Evolutionary conservation across 1,284 basidiomycete species (phyloP).

Genomic region (Phellinidium pouzarii): DNA sequence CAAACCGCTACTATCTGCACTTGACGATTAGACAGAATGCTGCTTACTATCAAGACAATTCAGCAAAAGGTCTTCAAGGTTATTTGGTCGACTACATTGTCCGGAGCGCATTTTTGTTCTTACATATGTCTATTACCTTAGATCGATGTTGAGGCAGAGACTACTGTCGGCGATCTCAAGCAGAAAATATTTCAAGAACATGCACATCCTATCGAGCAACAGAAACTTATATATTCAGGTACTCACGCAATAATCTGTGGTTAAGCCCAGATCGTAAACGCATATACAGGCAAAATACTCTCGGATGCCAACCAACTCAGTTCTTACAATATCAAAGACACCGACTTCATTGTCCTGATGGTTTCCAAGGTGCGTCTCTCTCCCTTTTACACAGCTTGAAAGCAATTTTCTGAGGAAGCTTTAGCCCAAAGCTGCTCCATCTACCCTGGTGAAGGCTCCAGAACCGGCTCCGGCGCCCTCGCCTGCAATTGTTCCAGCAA

Average conservation of each 20-base stretch:
- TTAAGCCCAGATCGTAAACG: background rate
- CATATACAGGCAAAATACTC: slow-evolving; percentile 78
- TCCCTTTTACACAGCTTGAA: background rate
- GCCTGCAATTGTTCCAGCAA: slow-evolving; percentile 30
- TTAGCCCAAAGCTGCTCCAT: slow-evolving; percentile 45
- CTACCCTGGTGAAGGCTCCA: slow-evolving; percentile 28
- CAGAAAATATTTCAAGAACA: slow-evolving; percentile 76
- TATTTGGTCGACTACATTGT: slow-evolving; percentile 16
- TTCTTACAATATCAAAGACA: slow-evolving; percentile 93
- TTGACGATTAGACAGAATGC: slow-evolving; percentile 49
- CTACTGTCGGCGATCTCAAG: slow-evolving; percentile 82
- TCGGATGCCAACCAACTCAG: slow-evolving; percentile 85
- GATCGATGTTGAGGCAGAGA: slow-evolving; percentile 75
- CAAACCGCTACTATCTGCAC: slow-evolving; percentile 19
- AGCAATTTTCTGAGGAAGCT: slow-evolving; percentile 1
- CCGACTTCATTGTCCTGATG: slow-evolving; percentile 99
- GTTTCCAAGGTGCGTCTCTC: slow-evolving; percentile 75
- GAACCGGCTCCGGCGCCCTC: slow-evolving; percentile 27
- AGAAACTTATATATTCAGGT: slow-evolving; percentile 98
- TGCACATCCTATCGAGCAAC: slow-evolving; percentile 63
- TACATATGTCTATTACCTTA: slow-evolving; percentile 26
- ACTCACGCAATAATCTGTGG: slow-evolving; percentile 21
- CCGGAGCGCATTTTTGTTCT: background rate
- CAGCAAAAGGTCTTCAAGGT: slow-evolving; percentile 85
- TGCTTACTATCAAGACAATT: slow-evolving; percentile 90